Evolutionary conservation across 139 green algal species (phyloP).

Genomic region (Chlamydomonas applanata): DNA sequence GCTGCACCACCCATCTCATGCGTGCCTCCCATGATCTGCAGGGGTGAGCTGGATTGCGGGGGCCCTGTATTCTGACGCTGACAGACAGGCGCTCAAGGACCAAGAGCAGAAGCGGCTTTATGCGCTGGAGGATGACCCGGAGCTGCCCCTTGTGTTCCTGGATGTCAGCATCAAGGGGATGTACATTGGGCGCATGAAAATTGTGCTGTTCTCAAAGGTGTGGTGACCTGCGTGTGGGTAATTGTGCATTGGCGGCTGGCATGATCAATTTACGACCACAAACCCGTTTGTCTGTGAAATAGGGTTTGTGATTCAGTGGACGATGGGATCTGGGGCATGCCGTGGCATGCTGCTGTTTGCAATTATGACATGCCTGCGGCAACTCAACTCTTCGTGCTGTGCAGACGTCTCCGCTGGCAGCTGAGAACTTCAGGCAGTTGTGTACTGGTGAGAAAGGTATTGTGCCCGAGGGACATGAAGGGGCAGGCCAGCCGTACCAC

Average conservation of each 20-base stretch:
- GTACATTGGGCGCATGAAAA: constrained; percentile 22
- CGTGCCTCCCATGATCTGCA: too few relatives aligned
- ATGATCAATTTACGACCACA: too few relatives aligned
- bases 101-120: constrained; percentile 29
- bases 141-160: constrained; percentile 49
- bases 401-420: too few relatives aligned
- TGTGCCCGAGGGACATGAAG: constrained; percentile 49
- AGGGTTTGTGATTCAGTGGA: too few relatives aligned
- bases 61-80: not conserved
- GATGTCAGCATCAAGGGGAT: constrained; percentile 49
- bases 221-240: not conserved
- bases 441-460: constrained; percentile 54
- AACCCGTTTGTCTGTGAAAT: too few relatives aligned
- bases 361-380: too few relatives aligned
- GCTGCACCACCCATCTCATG: too few relatives aligned
- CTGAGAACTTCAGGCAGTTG: not conserved
- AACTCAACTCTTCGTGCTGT: too few relatives aligned
- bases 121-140: constrained; percentile 28
- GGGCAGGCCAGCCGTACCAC: constrained; percentile 45
- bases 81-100: not conserved
- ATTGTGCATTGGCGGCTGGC: not conserved
- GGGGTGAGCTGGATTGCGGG: not conserved
- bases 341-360: not conserved
- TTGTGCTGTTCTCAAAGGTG: constrained; percentile 29
- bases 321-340: too few relatives aligned